Conservation (phyloP, 495 filamentous ascomycete genomes). For the Viridothelium virens region DNA sequence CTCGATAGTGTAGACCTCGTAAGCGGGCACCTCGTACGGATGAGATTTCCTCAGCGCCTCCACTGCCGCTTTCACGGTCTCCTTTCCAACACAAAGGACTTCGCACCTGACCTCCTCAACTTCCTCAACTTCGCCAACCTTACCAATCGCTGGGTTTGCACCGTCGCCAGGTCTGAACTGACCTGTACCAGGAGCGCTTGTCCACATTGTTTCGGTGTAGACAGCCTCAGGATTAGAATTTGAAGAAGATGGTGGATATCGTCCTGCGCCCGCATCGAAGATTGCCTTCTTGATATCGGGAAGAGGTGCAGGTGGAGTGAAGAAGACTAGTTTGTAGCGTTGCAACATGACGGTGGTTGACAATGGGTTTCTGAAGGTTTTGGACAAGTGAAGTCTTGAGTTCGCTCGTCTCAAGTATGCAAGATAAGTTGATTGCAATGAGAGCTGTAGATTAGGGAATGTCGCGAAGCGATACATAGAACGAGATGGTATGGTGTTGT, state of each 20-base stretch:
- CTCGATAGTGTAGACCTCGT: constrained; percentile 68
- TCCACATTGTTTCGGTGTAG: constrained; percentile 4
- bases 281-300: constrained; percentile 50
- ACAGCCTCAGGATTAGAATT: background rate
- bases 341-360: background rate
- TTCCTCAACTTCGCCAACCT: constrained; percentile 42
- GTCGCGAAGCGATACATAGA: no score
- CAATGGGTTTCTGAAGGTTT: background rate
- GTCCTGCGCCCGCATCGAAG: constrained; percentile 57
- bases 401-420: no score
- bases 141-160: constrained; percentile 54
- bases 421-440: no score
- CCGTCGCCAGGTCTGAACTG: constrained; percentile 52
- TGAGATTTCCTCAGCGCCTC: constrained; percentile 62
- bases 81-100: constrained; percentile 45
- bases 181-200: constrained; percentile 44
- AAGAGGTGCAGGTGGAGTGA: constrained; percentile 44
- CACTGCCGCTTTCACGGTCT: constrained; percentile 45
- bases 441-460: no score
- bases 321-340: constrained; percentile 54
- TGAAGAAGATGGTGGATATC: constrained; percentile 40
- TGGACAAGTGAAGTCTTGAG: no score
- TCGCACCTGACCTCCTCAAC: constrained; percentile 49
- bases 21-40: constrained; percentile 71
- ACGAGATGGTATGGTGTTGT: no score